Evolutionary conservation across 768 basidiomycete species (phyloP).

Genomic region (Suillus plorans): DNA sequence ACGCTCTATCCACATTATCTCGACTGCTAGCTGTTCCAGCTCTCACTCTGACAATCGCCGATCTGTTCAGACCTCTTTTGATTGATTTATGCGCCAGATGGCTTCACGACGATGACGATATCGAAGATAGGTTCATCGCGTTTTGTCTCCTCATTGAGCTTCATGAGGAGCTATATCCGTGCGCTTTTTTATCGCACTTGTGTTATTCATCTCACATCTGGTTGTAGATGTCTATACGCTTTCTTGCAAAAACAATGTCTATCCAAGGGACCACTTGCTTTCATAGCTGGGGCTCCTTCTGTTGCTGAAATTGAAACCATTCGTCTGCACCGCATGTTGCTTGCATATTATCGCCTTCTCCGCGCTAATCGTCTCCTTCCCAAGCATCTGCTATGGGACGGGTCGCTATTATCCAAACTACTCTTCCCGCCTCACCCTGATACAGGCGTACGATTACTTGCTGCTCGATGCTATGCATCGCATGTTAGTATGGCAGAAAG

Average conservation of each 20-base stretch:
- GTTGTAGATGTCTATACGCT: constrained; percentile 52
- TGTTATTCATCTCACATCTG: constrained; percentile 6
- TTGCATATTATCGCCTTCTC: constrained; percentile 82
- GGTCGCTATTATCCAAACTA: constrained; percentile 41
- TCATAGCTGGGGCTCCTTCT: constrained; percentile 32
- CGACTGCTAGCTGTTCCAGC: constrained; percentile 57
- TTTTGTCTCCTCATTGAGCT: constrained; percentile 64
- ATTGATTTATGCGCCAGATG: constrained; percentile 81
- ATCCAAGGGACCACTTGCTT: constrained; percentile 55
- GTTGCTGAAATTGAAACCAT: constrained; percentile 35
- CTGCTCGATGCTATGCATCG: constrained; percentile 75
- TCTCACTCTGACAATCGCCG: constrained; percentile 62
- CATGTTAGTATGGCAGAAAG: constrained; percentile 79
- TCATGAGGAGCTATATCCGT: constrained; percentile 75
- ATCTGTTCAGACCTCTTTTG: constrained; percentile 72
- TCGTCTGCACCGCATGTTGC: constrained; percentile 66
- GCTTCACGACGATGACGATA: constrained; percentile 54
- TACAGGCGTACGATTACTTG: constrained; percentile 61
- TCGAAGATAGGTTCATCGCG: constrained; percentile 54
- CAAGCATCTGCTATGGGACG: constrained; percentile 57
- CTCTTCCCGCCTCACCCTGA: constrained; percentile 58
- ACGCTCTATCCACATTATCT: constrained; percentile 58
- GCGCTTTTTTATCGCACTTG: constrained; percentile 28
- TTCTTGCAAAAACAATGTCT: constrained; percentile 46
- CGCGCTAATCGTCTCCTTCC: constrained; percentile 73